Evolutionary conservation across 805 yeast species (phyloP).

Genomic region (Ogataea methanolica): DNA sequence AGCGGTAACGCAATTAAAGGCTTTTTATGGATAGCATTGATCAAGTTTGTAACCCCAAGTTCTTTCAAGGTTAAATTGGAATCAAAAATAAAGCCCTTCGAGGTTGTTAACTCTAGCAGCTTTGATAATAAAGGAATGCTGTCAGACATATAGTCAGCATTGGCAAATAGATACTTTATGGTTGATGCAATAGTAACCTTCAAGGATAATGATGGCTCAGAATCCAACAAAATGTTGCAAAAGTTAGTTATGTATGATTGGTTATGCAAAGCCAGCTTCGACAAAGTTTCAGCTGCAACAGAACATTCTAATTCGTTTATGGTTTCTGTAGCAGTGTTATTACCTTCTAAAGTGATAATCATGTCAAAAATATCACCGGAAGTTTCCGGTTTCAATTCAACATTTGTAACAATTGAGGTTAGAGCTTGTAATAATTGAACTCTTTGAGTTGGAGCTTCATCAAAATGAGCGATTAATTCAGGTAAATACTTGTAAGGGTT

Average conservation of each 20-base stretch:
- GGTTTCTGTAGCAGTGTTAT: conserved; percentile 1
- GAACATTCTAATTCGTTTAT: conserved; percentile 15
- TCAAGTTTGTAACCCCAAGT: conserved; percentile 53
- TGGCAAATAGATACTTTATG: conserved; percentile 23
- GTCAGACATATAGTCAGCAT: conserved; percentile 7
- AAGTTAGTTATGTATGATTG: conserved; percentile 10
- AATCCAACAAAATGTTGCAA: conserved; percentile 9
- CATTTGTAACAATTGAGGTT: conserved; percentile 6
- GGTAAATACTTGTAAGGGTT: conserved; percentile 37
- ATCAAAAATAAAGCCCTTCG: conserved; percentile 26
- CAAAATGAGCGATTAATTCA: conserved; percentile 28
- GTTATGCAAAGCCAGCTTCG: conserved; percentile 17
- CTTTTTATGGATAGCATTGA: conserved; percentile 55
- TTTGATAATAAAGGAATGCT: conserved; percentile 11
- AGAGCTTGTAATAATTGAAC: conserved; percentile 8
- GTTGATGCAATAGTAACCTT: conserved; percentile 26
- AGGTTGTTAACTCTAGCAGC: conserved; percentile 22
- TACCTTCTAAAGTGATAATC: conserved; percentile 5
- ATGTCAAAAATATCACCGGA: conserved; percentile 8
- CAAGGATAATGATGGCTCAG: conserved; percentile 7
- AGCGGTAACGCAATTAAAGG: conserved; percentile 43
- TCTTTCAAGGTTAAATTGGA: conserved; percentile 51
- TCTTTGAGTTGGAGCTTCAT: background rate
- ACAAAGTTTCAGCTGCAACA: conserved; percentile 22
- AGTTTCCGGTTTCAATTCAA: conserved; percentile 3